These are phyloP conservation scores for Cichorium intybus DNA, from an alignment of 140 eudicot species.

Conservation along the genomic window DNA sequence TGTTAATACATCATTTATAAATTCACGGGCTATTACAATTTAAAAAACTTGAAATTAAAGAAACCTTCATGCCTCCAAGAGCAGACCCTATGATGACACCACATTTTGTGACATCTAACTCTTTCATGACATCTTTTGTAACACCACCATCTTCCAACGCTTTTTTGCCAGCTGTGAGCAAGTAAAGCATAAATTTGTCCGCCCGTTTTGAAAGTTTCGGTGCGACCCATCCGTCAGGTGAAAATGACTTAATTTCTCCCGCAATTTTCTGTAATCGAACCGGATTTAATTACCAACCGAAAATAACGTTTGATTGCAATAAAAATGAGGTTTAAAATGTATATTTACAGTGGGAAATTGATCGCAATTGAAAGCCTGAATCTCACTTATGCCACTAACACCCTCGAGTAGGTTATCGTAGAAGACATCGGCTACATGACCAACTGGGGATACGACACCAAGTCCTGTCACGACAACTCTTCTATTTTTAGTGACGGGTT, in stretches of 20 bases:
- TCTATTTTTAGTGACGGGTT: conserved; percentile 36
- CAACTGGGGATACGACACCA: conserved; percentile 68
- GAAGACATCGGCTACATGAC: conserved; percentile 49
- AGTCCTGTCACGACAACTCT: conserved; percentile 66
- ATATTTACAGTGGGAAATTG: conserved; percentile 48
- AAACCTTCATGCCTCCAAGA: conserved; percentile 70
- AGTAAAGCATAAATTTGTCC: conserved; percentile 67
- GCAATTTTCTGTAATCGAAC: conserved; percentile 50
- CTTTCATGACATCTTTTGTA: conserved; percentile 46
- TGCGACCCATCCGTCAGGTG: conserved; percentile 67
- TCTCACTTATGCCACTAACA: conserved; percentile 61
- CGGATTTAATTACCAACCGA: background rate
- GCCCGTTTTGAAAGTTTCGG: conserved; percentile 63
- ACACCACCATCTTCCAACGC: conserved; percentile 66
- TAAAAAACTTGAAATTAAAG: background rate
- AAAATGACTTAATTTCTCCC: conserved; percentile 68
- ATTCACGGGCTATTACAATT: no score
- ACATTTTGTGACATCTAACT: conserved; percentile 52
- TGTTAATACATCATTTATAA: no score
- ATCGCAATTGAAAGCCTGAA: conserved; percentile 58
- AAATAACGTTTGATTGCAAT: background rate
- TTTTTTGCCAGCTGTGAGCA: conserved; percentile 75
- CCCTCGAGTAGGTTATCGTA: conserved; percentile 59
- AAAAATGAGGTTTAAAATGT: background rate
- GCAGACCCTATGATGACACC: conserved; percentile 74